A percentile compares a stretch with the other conserved stretches of the same genome.
These are phyloP conservation scores for Sugiyamaella paludigena DNA, from an alignment of 1,139 yeast species.

Conservation along the genomic window DNA sequence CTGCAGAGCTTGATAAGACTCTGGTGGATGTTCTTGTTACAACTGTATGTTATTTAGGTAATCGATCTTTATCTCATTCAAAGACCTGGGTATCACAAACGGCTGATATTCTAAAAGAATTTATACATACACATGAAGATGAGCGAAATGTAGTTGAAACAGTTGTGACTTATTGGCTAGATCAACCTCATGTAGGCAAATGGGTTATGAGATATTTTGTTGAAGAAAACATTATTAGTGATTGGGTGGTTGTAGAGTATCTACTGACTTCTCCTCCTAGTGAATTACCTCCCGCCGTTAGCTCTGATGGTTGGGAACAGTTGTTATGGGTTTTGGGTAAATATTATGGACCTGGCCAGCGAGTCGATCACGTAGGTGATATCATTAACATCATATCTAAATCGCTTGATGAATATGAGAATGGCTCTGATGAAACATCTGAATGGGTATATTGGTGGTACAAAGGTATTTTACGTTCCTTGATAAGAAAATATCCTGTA, in stretches of 20 bases:
- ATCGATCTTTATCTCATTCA: constrained; percentile 86
- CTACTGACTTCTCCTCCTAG: constrained; percentile 13
- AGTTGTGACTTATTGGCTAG: constrained; percentile 72
- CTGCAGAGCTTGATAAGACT: constrained; percentile 46
- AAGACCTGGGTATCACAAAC: constrained; percentile 64
- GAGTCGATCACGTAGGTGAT: neutral
- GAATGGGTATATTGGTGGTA: constrained; percentile 24
- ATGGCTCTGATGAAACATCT: neutral
- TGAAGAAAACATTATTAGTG: constrained; percentile 38
- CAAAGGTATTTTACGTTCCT: constrained; percentile 13
- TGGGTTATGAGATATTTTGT: constrained; percentile 65
- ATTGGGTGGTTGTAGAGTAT: constrained; percentile 18
- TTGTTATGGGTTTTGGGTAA: constrained; percentile 19
- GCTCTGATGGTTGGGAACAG: constrained; percentile 29
- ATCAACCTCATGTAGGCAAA: constrained; percentile 78
- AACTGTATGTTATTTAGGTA: constrained; percentile 77
- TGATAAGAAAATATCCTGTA: constrained; percentile 14
- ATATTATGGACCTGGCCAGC: constrained; percentile 2
- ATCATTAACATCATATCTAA: neutral
- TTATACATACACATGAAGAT: constrained; percentile 36
- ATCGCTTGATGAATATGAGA: constrained; percentile 1
- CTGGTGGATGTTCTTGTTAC: constrained; percentile 64
- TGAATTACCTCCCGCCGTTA: constrained; percentile 15
- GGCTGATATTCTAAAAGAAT: constrained; percentile 49
- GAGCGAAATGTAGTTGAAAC: constrained; percentile 48